These are phyloP conservation scores for Diaporthe amygdali DNA, from an alignment of 2,329 filamentous ascomycete genomes.

Conservation along the genomic window DNA sequence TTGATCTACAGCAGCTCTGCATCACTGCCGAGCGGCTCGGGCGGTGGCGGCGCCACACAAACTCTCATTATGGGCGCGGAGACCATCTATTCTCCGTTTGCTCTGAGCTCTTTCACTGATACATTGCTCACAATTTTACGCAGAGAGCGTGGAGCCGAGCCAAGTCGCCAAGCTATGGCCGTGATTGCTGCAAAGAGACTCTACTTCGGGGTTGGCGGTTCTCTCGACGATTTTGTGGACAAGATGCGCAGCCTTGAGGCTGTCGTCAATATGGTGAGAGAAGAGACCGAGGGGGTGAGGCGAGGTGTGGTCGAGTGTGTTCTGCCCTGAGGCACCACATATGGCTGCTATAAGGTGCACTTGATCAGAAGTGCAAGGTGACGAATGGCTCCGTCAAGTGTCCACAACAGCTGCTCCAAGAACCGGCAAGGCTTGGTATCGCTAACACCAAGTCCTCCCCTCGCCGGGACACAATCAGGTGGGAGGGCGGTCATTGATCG, in stretches of 20 bases:
- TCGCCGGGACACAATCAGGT: neutral
- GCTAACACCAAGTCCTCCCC: neutral
- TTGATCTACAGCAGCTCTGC: conserved; percentile 47
- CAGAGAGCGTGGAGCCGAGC: conserved; percentile 43
- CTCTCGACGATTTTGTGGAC: conserved; percentile 74
- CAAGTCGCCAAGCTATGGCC: conserved; percentile 57
- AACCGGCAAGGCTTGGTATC: neutral
- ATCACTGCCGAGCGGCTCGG: conserved; percentile 25
- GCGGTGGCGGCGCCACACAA: conserved; percentile 2
- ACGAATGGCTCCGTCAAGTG: neutral
- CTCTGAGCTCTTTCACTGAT: conserved; percentile 71
- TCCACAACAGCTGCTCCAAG: neutral
- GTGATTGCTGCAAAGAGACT: conserved; percentile 78
- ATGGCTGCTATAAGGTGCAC: neutral
- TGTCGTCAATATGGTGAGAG: conserved; percentile 54
- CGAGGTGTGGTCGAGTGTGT: conserved; percentile 63
- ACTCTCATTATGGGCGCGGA: conserved; percentile 75
- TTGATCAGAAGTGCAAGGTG: neutral
- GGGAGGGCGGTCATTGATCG: neutral
- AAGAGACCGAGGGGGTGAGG: conserved; percentile 66
- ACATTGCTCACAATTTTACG: conserved; percentile 66
- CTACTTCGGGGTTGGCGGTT: conserved; percentile 86
- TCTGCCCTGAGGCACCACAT: conserved; percentile 34
- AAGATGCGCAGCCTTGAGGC: conserved; percentile 55
- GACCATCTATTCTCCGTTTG: conserved; percentile 82